phyloP scores from a whole-genome alignment of 345 rosid species.

The Lepidium aucheri region DNA sequence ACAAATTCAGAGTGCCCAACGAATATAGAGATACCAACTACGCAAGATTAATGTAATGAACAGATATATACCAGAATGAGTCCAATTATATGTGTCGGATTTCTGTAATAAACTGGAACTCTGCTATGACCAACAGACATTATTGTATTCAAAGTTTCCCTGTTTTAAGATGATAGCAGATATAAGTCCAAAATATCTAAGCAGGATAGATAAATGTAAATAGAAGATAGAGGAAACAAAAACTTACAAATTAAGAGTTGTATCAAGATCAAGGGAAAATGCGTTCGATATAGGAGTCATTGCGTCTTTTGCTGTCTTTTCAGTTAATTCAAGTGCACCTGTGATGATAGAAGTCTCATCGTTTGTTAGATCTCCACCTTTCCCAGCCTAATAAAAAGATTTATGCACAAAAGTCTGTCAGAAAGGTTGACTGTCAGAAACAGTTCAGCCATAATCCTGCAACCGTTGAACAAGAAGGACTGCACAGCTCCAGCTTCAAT shows the following conservation, averaged over 20 bases:
- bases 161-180: constrained; percentile 24
- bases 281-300: constrained; percentile 94
- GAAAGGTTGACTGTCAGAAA: not conserved
- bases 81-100: constrained; percentile 75
- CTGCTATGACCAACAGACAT: constrained; percentile 95
- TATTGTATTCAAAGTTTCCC: constrained; percentile 73
- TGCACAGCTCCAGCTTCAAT: not conserved
- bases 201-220: not conserved
- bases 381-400: constrained; percentile 63
- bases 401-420: constrained; percentile 3
- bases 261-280: constrained; percentile 95
- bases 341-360: constrained; percentile 95
- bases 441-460: not conserved
- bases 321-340: constrained; percentile 95
- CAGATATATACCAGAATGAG: constrained; percentile 62
- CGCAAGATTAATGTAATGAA: not conserved
- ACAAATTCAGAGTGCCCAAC: not conserved
- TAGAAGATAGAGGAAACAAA: not conserved
- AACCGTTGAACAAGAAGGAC: not conserved
- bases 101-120: constrained; percentile 74
- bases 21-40: not conserved
- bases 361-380: constrained; percentile 85
- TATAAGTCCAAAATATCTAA: not conserved
- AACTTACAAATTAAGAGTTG: constrained; percentile 88
- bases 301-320: constrained; percentile 85